These are phyloP conservation scores for Penicillium salamii DNA, from an alignment of 495 filamentous ascomycete genomes.

Conservation along the genomic window DNA sequence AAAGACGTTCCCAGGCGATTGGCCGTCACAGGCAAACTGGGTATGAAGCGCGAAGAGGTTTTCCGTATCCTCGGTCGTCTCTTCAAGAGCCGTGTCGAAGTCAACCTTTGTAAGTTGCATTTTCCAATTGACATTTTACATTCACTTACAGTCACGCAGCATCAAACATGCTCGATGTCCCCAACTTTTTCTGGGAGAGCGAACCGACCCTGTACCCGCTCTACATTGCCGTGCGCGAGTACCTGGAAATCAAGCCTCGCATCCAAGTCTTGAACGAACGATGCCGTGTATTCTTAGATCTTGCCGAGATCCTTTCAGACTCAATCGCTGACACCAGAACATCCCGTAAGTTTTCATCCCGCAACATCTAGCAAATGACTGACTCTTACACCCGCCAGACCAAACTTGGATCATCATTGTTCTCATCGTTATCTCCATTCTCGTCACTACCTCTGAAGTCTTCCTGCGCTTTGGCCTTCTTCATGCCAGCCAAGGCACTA, in stretches of 20 bases:
- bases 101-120: slow-evolving; percentile 84
- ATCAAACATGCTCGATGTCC: slow-evolving; percentile 94
- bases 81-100: slow-evolving; percentile 93
- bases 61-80: slow-evolving; percentile 85
- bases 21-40: slow-evolving; percentile 83
- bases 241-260: slow-evolving; percentile 93
- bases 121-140: background rate
- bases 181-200: slow-evolving; percentile 98
- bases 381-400: slow-evolving; percentile 24
- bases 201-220: slow-evolving; percentile 94
- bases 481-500: slow-evolving; percentile 31
- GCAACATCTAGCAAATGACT: background rate
- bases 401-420: slow-evolving; percentile 99
- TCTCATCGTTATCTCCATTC: slow-evolving; percentile 84
- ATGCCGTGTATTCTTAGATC: slow-evolving; percentile 92
- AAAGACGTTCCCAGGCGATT: slow-evolving; percentile 87
- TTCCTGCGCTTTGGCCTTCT: slow-evolving; percentile 82
- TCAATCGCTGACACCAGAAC: slow-evolving; percentile 91
- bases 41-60: slow-evolving; percentile 89
- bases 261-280: slow-evolving; percentile 96
- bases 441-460: slow-evolving; percentile 88
- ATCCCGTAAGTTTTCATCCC: slow-evolving; percentile 51
- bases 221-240: slow-evolving; percentile 92
- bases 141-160: slow-evolving; percentile 54
- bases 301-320: slow-evolving; percentile 92